Evolutionary conservation across 2,329 filamentous ascomycete species (phyloP), one percentile per base, ranked within the genome.

Genomic region (Fusarium sp.): DNA sequence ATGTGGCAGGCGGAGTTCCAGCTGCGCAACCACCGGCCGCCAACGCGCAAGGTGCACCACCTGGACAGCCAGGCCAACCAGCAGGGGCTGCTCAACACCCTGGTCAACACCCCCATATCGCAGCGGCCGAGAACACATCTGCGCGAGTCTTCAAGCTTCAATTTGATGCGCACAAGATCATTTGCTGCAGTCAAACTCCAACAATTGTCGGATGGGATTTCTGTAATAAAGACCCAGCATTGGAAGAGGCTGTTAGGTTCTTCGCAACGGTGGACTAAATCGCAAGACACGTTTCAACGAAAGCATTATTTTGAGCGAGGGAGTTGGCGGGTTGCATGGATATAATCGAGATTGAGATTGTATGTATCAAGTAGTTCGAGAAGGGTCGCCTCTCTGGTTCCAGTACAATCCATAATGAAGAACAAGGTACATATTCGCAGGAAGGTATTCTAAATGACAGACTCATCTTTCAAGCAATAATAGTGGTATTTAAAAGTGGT

Each of bases 191-290:
- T 70, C 95, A 98, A 79, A 94, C 96, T 60, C 91, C 91, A 42
- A 90, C 92, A 18, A 98, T 99, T 76, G 94, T 98, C 1, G 96
- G 95, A 1, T 99, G 96, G 96, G 96, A 99, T 80, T 99, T 98
- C 85, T 96, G 94, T 63, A 93, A 94, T 73, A 91, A 89, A 7
- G 95, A 99, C 71, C 81, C 87, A 59, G 92, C 97, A 73, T 87
- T 98, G 56, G 89, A 93, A 59, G 90, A 93, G 77, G 92, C 91
- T 9, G 89, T 90, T 70, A 87, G 88, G 38, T 97, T 97, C 77
- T 97, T 97, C 78, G 90, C 86, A 56, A 85, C 87, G 4, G 83
- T 91, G 44, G 86, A 81, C 59, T 81, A 71, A 73, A 58, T 34
- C 51, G 25, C 4, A 38, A 20, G 29, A 9, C 29, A 27, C 16